These are phyloP conservation scores for Allium fistulosum DNA, from an alignment of 106 monocot species.

Conservation along the genomic window DNA sequence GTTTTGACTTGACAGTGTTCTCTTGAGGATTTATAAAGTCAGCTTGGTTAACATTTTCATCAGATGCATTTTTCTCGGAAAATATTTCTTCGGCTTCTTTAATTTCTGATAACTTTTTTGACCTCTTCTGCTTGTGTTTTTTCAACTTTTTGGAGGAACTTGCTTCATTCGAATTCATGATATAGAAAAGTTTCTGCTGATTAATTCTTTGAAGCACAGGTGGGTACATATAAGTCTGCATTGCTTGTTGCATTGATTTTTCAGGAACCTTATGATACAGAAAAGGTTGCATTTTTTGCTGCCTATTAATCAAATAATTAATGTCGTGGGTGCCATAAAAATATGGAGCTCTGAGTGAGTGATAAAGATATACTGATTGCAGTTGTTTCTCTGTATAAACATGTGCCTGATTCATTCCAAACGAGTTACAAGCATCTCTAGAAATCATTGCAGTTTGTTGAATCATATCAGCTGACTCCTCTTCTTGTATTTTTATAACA, in stretches of 20 bases:
- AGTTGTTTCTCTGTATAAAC: constrained; percentile 12
- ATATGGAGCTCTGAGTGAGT: constrained; percentile 12
- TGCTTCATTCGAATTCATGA: background rate
- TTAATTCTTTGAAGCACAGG: too few relatives aligned
- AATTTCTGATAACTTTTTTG: constrained; percentile 39
- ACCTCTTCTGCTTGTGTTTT: constrained; percentile 9
- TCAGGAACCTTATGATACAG: background rate
- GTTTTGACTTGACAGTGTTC: background rate
- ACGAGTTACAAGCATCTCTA: constrained; percentile 9
- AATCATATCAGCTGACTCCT: constrained; percentile 2
- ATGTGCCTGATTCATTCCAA: constrained; percentile 11
- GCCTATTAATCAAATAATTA: background rate
- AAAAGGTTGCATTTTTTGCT: background rate
- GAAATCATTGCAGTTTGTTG: background rate
- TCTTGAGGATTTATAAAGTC: constrained; percentile 2
- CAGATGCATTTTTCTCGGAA: background rate
- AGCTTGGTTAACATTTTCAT: constrained; percentile 2
- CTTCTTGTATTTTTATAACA: background rate
- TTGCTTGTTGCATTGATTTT: too few relatives aligned
- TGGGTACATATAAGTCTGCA: too few relatives aligned
- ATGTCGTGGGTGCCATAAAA: background rate
- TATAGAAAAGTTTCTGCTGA: too few relatives aligned
- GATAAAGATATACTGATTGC: constrained; percentile 19
- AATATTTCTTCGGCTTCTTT: constrained; percentile 6
- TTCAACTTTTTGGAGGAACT: constrained; percentile 2